Conservation (phyloP, 2,329 filamentous ascomycete genomes). For the Aureobasidium zeae region DNA sequence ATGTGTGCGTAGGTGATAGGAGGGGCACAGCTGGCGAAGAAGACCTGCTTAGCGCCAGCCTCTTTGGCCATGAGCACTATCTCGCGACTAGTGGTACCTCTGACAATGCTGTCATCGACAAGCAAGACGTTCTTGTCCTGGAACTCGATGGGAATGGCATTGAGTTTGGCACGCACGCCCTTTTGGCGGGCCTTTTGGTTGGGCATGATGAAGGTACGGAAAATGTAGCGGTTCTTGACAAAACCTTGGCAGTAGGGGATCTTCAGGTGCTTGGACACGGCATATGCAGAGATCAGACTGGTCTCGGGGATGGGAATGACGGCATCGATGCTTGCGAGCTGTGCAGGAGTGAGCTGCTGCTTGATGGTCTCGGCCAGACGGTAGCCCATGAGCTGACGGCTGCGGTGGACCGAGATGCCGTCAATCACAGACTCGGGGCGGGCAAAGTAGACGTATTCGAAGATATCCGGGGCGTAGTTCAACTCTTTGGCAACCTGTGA, state of each 20-base stretch:
- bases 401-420: conserved; percentile 76
- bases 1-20: conserved; percentile 78
- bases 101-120: conserved; percentile 83
- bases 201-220: conserved; percentile 80
- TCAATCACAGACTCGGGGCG: conserved; percentile 76
- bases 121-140: conserved; percentile 68
- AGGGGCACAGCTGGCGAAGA: conserved; percentile 74
- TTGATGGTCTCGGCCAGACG: conserved; percentile 67
- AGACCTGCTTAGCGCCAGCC: conserved; percentile 70
- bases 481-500: conserved; percentile 60
- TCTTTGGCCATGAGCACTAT: conserved; percentile 79
- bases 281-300: conserved; percentile 68
- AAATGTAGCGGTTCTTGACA: conserved; percentile 83
- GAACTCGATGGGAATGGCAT: conserved; percentile 79
- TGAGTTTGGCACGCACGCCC: conserved; percentile 81
- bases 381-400: conserved; percentile 76
- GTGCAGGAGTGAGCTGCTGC: conserved; percentile 56
- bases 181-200: conserved; percentile 73
- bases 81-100: conserved; percentile 71
- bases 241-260: conserved; percentile 75
- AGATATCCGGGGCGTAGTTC: conserved; percentile 74
- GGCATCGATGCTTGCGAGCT: conserved; percentile 67
- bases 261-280: conserved; percentile 62
- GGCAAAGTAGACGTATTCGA: conserved; percentile 82
- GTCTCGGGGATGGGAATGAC: conserved; percentile 82